Base-by-base conservation (phyloP, 805 yeast genomes). In the Metahyphopichia silvanorum region DNA sequence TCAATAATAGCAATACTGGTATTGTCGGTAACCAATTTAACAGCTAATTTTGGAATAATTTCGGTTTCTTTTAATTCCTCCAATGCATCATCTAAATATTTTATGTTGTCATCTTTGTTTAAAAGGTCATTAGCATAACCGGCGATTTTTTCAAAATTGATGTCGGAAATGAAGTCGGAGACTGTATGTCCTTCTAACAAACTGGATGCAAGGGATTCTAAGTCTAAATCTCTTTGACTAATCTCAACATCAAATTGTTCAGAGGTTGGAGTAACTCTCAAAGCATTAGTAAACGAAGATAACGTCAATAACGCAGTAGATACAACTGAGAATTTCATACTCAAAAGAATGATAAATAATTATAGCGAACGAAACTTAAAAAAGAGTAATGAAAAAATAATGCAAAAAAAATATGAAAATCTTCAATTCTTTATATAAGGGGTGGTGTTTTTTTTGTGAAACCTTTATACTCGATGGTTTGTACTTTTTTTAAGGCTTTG, bases 81-180 rank as follows among this genome's bases (percentile, higher is more conserved):
- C 31, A 57, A 51, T 14, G 47, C 31, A 15, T 49, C 46, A 21
- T 52, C 59, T 27, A 56, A 43, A 27, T 44, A 43, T 30, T 51
- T 34, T 25, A 44, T 42, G 29, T 45, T 30, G 31, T 53, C 43
- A 23, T 43, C 39, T 14, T 40, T 42, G 12, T 43, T 43, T 33
- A 58, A 47, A 16, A 58, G 34, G 17, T 49, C 38, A 33, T 58
- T 46, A 12, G 51, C 46, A 42, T 41, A 44, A 4, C 64, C 64
- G 9, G 64, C 61, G 35, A 55, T 49, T 10, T 43, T 38, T 32
- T 57, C 59, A 24, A 42, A 43, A 32, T 50, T 34, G 22, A 47
- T 35, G 15, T 29, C 25, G 6, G 33, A 28, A 13, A 47, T 24
- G 16, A 48, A 21, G 31, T 47, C 49, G 3, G 49, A 47, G 19